These are phyloP conservation scores for Scedosporium apiospermum DNA, from an alignment of 2,329 filamentous ascomycete species.

Conservation along the genomic window DNA sequence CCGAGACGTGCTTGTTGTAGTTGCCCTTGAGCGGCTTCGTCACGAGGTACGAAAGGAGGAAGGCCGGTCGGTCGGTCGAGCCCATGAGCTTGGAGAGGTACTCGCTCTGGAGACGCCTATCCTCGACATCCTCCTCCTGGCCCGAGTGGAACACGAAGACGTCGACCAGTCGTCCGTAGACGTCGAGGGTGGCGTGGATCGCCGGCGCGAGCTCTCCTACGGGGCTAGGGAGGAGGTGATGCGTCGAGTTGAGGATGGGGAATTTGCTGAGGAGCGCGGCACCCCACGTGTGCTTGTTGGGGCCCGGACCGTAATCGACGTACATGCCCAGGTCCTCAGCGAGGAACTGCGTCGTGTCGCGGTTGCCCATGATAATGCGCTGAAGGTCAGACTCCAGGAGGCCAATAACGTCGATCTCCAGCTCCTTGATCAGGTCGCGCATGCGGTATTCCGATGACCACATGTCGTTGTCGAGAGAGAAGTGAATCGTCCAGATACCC, in stretches of 20 bases:
- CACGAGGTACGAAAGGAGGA: conserved; percentile 86
- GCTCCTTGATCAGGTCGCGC: conserved; percentile 79
- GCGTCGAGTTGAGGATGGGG: conserved; percentile 92
- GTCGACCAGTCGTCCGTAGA: conserved; percentile 82
- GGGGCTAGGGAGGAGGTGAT: conserved; percentile 87
- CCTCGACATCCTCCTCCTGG: conserved; percentile 92
- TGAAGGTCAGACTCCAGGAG: conserved; percentile 88
- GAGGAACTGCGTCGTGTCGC: conserved; percentile 88
- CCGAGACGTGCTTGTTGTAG: conserved; percentile 90
- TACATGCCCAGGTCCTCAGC: conserved; percentile 98
- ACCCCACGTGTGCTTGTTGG: conserved; percentile 99
- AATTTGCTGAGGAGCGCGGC: conserved; percentile 90
- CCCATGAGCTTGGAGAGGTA: conserved; percentile 89
- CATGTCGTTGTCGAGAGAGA: conserved; percentile 97
- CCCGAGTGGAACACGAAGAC: conserved; percentile 98
- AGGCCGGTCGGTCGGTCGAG: conserved; percentile 64
- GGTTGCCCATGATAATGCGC: conserved; percentile 99
- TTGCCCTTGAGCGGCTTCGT: conserved; percentile 86
- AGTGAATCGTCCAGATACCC: conserved; percentile 98
- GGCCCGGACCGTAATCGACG: conserved; percentile 91
- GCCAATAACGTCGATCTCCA: conserved; percentile 97
- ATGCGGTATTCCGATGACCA: conserved; percentile 94
- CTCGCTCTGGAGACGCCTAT: conserved; percentile 74
- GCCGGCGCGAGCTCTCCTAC: conserved; percentile 92
- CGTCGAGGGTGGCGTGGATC: conserved; percentile 91